These are phyloP conservation scores for Fusarium subtropicale DNA, from an alignment of 2,329 filamentous ascomycete genomes.

Conservation along the genomic window DNA sequence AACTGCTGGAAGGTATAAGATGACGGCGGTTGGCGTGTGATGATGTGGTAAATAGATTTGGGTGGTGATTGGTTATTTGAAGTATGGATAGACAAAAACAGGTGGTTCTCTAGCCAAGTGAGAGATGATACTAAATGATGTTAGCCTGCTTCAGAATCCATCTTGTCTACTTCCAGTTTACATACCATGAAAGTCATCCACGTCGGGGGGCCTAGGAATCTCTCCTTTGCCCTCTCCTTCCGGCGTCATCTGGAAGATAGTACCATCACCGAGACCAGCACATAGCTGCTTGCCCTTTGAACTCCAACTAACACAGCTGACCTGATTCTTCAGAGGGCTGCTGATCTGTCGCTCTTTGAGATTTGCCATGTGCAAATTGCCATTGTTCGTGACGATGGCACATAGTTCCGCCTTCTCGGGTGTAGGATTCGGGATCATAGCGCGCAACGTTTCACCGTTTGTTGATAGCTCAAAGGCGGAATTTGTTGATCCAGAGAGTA, in stretches of 20 bases:
- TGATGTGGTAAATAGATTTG: slow-evolving; percentile 80
- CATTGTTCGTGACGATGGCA: slow-evolving; percentile 82
- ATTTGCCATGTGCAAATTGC: slow-evolving; percentile 86
- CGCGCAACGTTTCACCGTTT: slow-evolving; percentile 77
- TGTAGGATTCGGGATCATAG: slow-evolving; percentile 83
- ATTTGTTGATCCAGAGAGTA: slow-evolving; percentile 74
- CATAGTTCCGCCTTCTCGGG: slow-evolving; percentile 78
- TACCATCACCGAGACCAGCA: slow-evolving; percentile 84
- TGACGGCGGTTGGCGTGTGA: slow-evolving; percentile 71
- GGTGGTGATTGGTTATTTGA: slow-evolving; percentile 67
- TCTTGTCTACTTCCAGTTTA: not conserved
- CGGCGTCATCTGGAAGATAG: slow-evolving; percentile 84
- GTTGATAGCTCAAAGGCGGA: slow-evolving; percentile 81
- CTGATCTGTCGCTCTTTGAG: slow-evolving; percentile 76
- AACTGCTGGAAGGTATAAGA: slow-evolving; percentile 80
- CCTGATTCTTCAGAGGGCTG: slow-evolving; percentile 73
- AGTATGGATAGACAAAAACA: slow-evolving; percentile 87
- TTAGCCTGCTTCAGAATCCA: slow-evolving; percentile 9
- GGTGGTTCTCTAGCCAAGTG: slow-evolving; percentile 87
- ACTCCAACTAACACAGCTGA: slow-evolving; percentile 92
- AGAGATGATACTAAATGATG: slow-evolving; percentile 75
- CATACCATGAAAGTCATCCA: slow-evolving; percentile 76
- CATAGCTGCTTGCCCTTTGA: slow-evolving; percentile 92
- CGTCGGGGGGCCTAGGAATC: slow-evolving; percentile 79
- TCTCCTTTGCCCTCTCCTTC: slow-evolving; percentile 80